These are phyloP conservation scores for Mycena haematopus DNA, from an alignment of 768 basidiomycete species.

Conservation along the genomic window DNA sequence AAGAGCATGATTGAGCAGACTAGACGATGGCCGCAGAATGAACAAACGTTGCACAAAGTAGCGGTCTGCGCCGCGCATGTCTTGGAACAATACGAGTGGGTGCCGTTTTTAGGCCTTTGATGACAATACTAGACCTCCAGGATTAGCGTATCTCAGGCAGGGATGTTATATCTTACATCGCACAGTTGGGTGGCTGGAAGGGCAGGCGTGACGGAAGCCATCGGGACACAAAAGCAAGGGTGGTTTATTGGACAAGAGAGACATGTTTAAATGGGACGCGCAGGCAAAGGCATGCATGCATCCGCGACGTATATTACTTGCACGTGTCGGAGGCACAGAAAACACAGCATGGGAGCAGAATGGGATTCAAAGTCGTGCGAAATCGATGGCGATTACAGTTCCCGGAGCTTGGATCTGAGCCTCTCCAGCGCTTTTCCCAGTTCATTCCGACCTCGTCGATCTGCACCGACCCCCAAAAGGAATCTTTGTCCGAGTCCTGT, in stretches of 20 bases:
- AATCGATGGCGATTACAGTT: constrained; percentile 28
- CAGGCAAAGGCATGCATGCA: constrained; percentile 23
- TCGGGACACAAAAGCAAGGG: constrained; percentile 23
- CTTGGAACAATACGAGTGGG: constrained; percentile 57
- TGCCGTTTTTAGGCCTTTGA: constrained; percentile 54
- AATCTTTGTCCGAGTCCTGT: constrained; percentile 76
- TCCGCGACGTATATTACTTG: constrained; percentile 22
- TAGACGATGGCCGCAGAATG: not conserved
- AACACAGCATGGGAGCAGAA: no score
- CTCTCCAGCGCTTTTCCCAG: constrained; percentile 74
- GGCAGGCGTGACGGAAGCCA: constrained; percentile 38
- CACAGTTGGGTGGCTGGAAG: constrained; percentile 41
- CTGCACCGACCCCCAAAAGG: constrained; percentile 80
- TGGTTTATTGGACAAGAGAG: constrained; percentile 19
- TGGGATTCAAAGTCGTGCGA: constrained; percentile 8
- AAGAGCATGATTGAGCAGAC: constrained; percentile 2
- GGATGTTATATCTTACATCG: constrained; percentile 40
- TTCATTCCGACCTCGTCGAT: constrained; percentile 72
- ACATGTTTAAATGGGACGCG: constrained; percentile 30
- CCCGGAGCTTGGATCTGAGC: constrained; percentile 61
- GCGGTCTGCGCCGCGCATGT: constrained; percentile 58
- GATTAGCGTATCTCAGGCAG: constrained; percentile 10
- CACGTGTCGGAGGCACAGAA: constrained; percentile 26
- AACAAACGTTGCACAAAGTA: constrained; percentile 51
- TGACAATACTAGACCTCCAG: constrained; percentile 50